Percentiles rank a stretch among this genome's conserved stretches.
These are phyloP conservation scores for Rhizophagus clarus DNA, from an alignment of 192 early-diverging fungal genomes.

Conservation along the genomic window DNA sequence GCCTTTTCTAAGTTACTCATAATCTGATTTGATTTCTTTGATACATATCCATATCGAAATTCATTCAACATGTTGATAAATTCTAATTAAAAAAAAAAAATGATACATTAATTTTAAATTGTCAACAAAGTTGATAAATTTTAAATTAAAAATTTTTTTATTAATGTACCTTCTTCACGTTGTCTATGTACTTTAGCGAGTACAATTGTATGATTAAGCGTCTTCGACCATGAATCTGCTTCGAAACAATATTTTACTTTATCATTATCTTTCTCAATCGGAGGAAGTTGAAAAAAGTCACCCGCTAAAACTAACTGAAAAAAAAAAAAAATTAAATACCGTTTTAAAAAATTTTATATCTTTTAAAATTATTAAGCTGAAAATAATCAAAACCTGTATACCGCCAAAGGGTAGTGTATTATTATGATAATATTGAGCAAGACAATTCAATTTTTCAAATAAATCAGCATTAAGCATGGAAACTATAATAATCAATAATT, in stretches of 20 bases:
- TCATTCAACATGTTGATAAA: constrained; percentile 88
- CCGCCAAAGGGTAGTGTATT: constrained; percentile 67
- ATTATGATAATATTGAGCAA: constrained; percentile 57
- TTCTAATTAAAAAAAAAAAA: background rate
- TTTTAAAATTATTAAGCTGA: background rate
- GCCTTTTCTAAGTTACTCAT: constrained; percentile 53
- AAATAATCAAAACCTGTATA: constrained; percentile 50
- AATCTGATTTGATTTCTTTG: constrained; percentile 48
- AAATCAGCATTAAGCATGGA: constrained; percentile 77
- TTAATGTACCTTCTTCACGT: constrained; percentile 50
- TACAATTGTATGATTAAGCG: constrained; percentile 58
- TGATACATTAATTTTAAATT: too few relatives aligned
- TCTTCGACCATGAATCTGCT: constrained; percentile 53
- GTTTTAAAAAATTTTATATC: background rate
- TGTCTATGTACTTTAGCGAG: constrained; percentile 85
- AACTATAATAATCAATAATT: constrained; percentile 13
- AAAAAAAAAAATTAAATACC: background rate
- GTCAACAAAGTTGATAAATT: too few relatives aligned
- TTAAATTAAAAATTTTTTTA: background rate
- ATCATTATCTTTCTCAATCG: constrained; percentile 49
- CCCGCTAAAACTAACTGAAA: constrained; percentile 52
- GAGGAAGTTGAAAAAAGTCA: constrained; percentile 84
- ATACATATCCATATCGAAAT: constrained; percentile 72
- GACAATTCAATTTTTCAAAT: constrained; percentile 72
- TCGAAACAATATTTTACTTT: constrained; percentile 65